Conservation (phyloP, 176 grass and related monocot genomes). For the Cenchrus purpureus region DNA sequence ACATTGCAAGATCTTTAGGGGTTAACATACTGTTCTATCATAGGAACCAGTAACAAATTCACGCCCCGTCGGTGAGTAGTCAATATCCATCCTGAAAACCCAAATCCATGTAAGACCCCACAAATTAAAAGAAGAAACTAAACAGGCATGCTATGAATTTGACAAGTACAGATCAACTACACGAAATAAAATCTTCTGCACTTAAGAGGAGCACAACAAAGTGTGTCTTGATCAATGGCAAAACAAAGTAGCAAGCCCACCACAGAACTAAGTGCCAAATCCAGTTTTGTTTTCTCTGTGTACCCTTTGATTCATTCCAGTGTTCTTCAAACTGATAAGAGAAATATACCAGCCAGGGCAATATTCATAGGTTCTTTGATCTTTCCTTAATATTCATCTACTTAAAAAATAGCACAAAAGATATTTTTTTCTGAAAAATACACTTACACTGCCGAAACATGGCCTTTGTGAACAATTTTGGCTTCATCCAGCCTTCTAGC, state of each 20-base stretch:
- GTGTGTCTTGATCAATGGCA: not conserved
- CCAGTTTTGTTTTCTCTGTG: not conserved
- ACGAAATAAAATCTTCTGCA: conserved; percentile 10
- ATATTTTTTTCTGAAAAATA: not conserved
- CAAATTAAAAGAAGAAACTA: conserved; percentile 29
- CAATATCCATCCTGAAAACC: conserved; percentile 95
- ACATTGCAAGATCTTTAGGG: conserved; percentile 19
- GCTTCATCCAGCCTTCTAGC: conserved; percentile 88
- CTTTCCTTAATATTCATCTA: not conserved
- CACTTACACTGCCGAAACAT: conserved; percentile 99
- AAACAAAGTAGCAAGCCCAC: not conserved
- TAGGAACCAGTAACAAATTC: conserved; percentile 99
- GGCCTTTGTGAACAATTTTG: conserved; percentile 92
- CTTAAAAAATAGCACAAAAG: conserved; percentile 11
- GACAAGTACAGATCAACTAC: conserved; percentile 19
- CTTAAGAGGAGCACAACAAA: not conserved
- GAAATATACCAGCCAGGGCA: not conserved
- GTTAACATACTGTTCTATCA: conserved; percentile 79
- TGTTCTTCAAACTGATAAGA: not conserved
- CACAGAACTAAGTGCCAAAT: conserved; percentile 1
- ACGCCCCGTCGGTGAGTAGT: conserved; percentile 93
- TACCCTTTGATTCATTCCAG: not conserved
- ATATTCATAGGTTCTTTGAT: not conserved
- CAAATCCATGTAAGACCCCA: conserved; percentile 22
- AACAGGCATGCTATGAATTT: not conserved